A percentile compares a stretch with the other conserved stretches of the same genome.
Evolutionary conservation across 108 stramenopile genomes (phyloP).

Genomic region (Skeletonema grethae): DNA sequence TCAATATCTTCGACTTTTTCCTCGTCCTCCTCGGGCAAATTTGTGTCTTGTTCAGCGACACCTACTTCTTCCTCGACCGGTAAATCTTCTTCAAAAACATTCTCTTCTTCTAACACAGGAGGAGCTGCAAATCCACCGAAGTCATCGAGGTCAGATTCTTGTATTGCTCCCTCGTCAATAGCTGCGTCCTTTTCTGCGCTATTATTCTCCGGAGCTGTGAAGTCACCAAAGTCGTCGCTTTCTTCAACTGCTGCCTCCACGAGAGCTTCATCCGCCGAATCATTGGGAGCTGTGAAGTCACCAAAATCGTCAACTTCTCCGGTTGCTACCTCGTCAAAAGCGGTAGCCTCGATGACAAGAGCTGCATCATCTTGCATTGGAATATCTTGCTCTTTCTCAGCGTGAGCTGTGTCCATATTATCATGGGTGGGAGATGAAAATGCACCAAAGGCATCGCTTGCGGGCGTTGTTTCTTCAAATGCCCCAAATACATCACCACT

Average conservation of each 20-base stretch:
- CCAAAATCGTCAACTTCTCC: not conserved
- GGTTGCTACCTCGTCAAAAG: not conserved
- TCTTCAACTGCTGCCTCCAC: not conserved
- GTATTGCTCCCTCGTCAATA: not conserved
- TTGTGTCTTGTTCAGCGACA: too few species aligned
- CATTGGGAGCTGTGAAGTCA: not conserved
- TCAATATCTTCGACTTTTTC: too few species aligned
- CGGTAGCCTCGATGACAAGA: not conserved
- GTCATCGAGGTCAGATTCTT: too few species aligned
- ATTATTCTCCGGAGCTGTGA: not conserved
- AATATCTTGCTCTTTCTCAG: not conserved
- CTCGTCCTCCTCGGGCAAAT: too few species aligned
- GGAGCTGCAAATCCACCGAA: too few species aligned
- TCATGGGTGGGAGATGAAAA: not conserved
- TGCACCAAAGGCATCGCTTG: not conserved
- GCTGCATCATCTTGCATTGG: not conserved
- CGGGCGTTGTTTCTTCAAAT: not conserved
- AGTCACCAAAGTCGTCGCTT: constrained; percentile 10
- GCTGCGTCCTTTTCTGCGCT: not conserved
- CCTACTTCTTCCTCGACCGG: too few species aligned
- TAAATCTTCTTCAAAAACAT: too few species aligned
- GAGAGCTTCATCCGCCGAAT: too few species aligned
- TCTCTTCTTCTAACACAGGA: too few species aligned
- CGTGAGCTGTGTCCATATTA: not conserved
- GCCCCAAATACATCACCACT: not conserved